Evolutionary conservation across 129 eudicot species (phyloP).

Genomic region (Saposhnikovia divaricata): DNA sequence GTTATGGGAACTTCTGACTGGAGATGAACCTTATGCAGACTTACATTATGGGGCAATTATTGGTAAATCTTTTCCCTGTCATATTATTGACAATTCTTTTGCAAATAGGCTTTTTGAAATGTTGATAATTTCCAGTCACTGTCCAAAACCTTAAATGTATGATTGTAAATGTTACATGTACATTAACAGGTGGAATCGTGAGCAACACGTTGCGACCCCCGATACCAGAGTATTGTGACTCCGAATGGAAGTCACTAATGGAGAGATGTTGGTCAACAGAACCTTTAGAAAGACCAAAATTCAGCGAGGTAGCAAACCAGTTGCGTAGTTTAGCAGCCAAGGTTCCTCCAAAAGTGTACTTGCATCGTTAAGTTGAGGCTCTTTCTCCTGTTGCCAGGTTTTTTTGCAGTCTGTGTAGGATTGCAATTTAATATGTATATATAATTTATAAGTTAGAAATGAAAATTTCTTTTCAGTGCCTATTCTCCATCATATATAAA

Average conservation of each 20-base stretch:
- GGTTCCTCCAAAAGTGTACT: constrained; percentile 30
- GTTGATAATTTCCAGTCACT: neutral
- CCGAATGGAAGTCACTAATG: constrained; percentile 48
- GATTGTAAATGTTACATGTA: neutral
- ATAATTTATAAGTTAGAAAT: neutral
- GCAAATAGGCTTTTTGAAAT: neutral
- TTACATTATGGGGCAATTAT: constrained; percentile 56
- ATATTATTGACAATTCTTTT: neutral
- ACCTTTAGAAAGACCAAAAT: constrained; percentile 38
- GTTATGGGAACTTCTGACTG: constrained; percentile 55
- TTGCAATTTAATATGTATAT: neutral
- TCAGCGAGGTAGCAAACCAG: constrained; percentile 41
- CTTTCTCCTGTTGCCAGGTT: neutral
- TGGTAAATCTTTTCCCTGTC: constrained; percentile 17
- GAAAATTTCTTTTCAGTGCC: neutral
- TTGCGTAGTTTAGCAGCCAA: constrained; percentile 39
- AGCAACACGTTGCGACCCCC: constrained; percentile 46
- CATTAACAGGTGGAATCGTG: constrained; percentile 38
- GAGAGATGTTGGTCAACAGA: constrained; percentile 57
- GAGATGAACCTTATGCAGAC: constrained; percentile 52
- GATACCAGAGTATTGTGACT: constrained; percentile 35
- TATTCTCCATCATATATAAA: neutral
- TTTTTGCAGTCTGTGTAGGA: neutral
- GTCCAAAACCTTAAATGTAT: neutral
- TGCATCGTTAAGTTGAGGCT: constrained; percentile 13